These are phyloP conservation scores for Elaeis guineensis DNA, from an alignment of 176 grass and related monocot genomes.

Conservation along the genomic window DNA sequence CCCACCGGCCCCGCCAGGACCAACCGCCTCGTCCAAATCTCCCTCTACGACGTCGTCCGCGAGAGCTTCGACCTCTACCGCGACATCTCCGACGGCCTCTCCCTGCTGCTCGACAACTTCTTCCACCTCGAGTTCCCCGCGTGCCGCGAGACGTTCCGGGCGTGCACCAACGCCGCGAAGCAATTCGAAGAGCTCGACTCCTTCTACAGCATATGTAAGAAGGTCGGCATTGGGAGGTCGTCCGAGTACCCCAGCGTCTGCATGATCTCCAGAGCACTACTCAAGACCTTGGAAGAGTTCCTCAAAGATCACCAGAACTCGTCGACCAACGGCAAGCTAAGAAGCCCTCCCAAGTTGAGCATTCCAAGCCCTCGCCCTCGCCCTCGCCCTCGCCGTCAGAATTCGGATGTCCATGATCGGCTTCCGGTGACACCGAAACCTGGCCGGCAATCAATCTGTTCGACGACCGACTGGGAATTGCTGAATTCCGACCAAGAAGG, in stretches of 20 bases:
- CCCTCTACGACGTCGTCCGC: constrained; percentile 27
- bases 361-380: neutral
- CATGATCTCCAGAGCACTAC: constrained; percentile 22
- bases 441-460: neutral
- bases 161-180: constrained; percentile 13
- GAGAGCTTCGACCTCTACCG: constrained; percentile 38
- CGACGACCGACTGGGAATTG: too few relatives aligned
- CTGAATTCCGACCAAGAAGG: too few relatives aligned
- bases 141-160: constrained; percentile 16
- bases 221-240: constrained; percentile 27
- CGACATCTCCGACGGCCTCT: constrained; percentile 26
- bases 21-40: constrained; percentile 24
- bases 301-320: neutral
- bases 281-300: constrained; percentile 22
- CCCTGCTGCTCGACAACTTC: constrained; percentile 35
- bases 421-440: neutral
- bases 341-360: constrained; percentile 6
- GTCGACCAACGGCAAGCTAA: constrained; percentile 3
- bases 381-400: neutral
- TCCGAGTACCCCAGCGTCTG: constrained; percentile 31
- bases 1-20: constrained; percentile 25
- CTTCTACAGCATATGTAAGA: constrained; percentile 27
- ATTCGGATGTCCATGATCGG: neutral
- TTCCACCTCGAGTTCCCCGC: constrained; percentile 18
- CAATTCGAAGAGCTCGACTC: constrained; percentile 41